Percentiles rank a stretch among this genome's conserved stretches.
Evolutionary conservation across 371 early-diverging fungal species (phyloP).

Genomic region (Saksenaea vasiformis): DNA sequence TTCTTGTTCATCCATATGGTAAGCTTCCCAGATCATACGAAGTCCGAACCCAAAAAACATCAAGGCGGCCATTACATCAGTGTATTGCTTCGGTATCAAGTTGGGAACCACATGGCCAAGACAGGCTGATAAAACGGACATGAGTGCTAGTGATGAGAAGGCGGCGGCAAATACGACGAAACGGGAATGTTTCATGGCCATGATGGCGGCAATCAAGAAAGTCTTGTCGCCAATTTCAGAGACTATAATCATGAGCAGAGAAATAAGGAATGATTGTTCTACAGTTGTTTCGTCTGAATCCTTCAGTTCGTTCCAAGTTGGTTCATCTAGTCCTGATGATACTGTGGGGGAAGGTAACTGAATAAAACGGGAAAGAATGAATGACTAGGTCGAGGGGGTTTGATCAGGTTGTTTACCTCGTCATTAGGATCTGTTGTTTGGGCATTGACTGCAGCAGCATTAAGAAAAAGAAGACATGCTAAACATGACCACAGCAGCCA

Average conservation of each 20-base stretch:
- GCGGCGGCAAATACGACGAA: conserved; percentile 87
- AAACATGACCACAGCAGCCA: not conserved
- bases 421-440: conserved; percentile 27
- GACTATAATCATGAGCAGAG: conserved; percentile 83
- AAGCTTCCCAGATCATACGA: conserved; percentile 85
- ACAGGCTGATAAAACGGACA: conserved; percentile 93
- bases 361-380: not conserved
- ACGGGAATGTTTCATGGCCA: conserved; percentile 94
- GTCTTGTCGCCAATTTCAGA: conserved; percentile 98
- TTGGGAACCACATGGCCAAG: conserved; percentile 89
- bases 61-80: conserved; percentile 78
- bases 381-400: not conserved
- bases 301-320: not conserved
- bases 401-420: conserved; percentile 18
- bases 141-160: conserved; percentile 82
- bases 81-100: conserved; percentile 81
- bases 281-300: not conserved
- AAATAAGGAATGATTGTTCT: conserved; percentile 53
- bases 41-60: conserved; percentile 92
- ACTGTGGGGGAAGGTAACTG: not conserved
- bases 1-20: conserved; percentile 86
- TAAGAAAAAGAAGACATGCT: not conserved
- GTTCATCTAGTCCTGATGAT: not conserved
- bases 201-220: conserved; percentile 93
- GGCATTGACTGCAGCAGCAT: conserved; percentile 12